phyloP scores from a whole-genome alignment of 2,329 filamentous ascomycete genomes.

The Cladophialophora yegresii region DNA sequence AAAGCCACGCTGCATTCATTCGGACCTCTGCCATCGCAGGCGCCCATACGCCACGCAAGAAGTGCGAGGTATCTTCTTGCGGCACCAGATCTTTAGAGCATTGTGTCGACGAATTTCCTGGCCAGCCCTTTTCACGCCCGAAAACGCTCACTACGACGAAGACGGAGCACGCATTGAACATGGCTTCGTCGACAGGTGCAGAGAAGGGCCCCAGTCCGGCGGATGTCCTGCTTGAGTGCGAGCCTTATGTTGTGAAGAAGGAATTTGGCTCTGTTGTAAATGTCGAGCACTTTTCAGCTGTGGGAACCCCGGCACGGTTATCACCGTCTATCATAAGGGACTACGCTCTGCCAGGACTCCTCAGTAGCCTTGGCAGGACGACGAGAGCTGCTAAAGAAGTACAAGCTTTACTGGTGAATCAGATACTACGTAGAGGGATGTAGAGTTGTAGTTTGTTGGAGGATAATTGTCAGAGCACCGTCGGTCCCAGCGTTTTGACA shows the following conservation, averaged over 20 bases:
- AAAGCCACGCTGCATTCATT: background rate
- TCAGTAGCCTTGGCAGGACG: conserved; percentile 45
- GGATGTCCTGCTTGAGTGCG: conserved; percentile 53
- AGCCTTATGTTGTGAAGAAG: conserved; percentile 57
- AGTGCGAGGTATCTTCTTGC: conserved; percentile 57
- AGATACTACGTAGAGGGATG: background rate
- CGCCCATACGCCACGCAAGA: conserved; percentile 55
- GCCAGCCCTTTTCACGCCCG: conserved; percentile 59
- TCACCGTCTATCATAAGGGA: conserved; percentile 55
- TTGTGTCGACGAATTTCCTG: conserved; percentile 59
- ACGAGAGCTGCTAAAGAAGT: conserved; percentile 41
- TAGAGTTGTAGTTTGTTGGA: background rate
- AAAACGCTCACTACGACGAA: conserved; percentile 55
- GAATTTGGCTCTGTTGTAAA: background rate
- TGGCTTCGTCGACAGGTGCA: conserved; percentile 43
- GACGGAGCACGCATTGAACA: conserved; percentile 44
- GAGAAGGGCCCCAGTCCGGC: conserved; percentile 40
- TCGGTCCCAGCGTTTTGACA: background rate
- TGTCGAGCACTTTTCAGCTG: background rate
- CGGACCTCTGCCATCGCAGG: conserved; percentile 45
- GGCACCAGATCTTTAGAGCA: conserved; percentile 59
- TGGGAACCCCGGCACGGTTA: conserved; percentile 39
- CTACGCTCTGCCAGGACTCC: conserved; percentile 55
- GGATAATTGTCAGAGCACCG: background rate
- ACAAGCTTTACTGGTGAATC: conserved; percentile 11